These are phyloP conservation scores for Chamaecyparis obtusa DNA, from an alignment of 75 land plant genomes.

Conservation along the genomic window DNA sequence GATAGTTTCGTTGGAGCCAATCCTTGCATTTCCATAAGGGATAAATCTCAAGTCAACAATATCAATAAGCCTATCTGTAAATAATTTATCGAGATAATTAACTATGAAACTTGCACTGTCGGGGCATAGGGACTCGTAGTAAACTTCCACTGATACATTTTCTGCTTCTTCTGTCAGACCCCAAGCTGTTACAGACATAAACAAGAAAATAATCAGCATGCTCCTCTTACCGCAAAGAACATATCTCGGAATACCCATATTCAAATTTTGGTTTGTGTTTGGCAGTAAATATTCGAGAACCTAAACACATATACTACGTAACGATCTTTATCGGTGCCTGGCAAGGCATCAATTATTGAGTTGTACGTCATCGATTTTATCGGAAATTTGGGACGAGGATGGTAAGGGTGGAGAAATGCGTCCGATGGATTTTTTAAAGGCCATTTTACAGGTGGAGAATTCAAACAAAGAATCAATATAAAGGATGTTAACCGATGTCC, in stretches of 20 bases:
- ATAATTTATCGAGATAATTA: conserved; percentile 43
- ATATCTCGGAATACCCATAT: background rate
- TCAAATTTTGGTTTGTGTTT: background rate
- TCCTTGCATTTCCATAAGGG: conserved; percentile 71
- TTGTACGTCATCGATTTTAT: no score
- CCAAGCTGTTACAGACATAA: background rate
- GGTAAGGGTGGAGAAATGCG: no score
- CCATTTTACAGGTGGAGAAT: no score
- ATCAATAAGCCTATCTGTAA: conserved; percentile 45
- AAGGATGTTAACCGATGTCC: no score
- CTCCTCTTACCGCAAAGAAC: background rate
- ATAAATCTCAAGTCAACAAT: conserved; percentile 58
- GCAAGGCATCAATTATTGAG: no score
- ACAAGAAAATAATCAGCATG: background rate
- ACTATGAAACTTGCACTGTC: conserved; percentile 56
- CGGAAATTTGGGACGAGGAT: no score
- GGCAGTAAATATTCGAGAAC: no score
- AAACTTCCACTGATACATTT: conserved; percentile 47
- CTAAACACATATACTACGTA: no score
- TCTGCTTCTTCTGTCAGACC: background rate
- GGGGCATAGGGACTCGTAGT: conserved; percentile 72
- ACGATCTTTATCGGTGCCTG: no score
- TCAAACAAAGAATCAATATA: no score
- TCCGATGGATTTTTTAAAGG: no score
- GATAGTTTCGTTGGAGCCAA: conserved; percentile 31